Conservation (phyloP, 768 basidiomycete genomes). For the Neoboletus magnificus region DNA sequence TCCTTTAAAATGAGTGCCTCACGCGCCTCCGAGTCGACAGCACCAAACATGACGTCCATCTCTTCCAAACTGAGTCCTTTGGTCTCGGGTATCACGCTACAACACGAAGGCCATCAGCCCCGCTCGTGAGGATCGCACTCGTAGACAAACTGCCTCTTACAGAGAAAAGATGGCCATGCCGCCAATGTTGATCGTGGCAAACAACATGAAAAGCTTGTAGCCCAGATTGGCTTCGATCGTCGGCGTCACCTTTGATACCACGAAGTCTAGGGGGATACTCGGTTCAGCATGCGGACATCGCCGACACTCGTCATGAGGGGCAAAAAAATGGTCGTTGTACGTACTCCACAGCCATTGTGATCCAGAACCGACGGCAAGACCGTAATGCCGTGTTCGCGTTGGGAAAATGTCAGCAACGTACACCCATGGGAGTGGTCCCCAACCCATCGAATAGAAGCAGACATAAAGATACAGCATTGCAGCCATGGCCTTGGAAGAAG, state of each 20-base stretch:
- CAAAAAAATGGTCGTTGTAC: conserved; percentile 18
- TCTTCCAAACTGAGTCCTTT: conserved; percentile 55
- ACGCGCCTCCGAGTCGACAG: conserved; percentile 53
- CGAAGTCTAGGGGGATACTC: conserved; percentile 48
- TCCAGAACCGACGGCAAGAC: conserved; percentile 68
- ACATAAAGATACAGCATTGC: conserved; percentile 85
- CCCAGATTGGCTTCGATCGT: conserved; percentile 57
- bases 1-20: conserved; percentile 48
- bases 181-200: conserved; percentile 68
- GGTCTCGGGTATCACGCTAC: conserved; percentile 58
- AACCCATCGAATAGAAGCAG: conserved; percentile 85
- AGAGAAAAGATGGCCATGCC: conserved; percentile 67
- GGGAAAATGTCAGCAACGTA: conserved; percentile 86
- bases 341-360: conserved; percentile 83
- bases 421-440: conserved; percentile 69
- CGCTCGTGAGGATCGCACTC: not conserved
- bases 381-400: conserved; percentile 78
- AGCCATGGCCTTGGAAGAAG: conserved; percentile 74
- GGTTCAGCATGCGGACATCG: not conserved
- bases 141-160: conserved; percentile 32
- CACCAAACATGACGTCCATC: conserved; percentile 58
- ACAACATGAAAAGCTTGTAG: conserved; percentile 77
- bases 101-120: not conserved
- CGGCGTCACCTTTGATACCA: conserved; percentile 69
- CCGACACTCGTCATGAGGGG: no score